A percentile compares a stretch with the other conserved stretches of the same genome.
Conservation (phyloP, 768 basidiomycete genomes). For the Strobilomyces confusus region DNA sequence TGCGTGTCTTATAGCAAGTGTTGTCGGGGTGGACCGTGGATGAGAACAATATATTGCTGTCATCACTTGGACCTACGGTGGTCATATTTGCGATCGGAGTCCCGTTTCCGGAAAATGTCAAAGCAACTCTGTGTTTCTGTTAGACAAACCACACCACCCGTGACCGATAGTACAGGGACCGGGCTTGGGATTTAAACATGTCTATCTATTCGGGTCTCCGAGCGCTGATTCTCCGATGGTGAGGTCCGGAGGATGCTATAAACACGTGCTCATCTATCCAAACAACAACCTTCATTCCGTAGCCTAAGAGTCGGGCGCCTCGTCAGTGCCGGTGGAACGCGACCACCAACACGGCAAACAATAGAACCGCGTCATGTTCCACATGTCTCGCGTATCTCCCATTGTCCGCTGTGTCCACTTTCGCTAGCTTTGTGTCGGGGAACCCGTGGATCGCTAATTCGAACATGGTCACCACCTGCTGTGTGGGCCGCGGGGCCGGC, state of each 20-base stretch:
- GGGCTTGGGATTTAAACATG: not conserved
- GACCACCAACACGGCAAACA: not conserved
- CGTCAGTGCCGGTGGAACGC: not conserved
- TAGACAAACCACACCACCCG: not conserved
- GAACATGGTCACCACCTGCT: not conserved
- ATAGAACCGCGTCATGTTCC: no score
- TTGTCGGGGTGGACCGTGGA: not conserved
- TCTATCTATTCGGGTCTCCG: not conserved
- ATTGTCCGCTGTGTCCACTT: no score
- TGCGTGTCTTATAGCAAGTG: not conserved
- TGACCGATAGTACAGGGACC: not conserved
- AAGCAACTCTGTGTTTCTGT: not conserved
- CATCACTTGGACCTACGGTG: conserved; percentile 1
- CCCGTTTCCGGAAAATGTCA: not conserved
- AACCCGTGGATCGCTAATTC: not conserved
- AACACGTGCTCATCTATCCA: not conserved
- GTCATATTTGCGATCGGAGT: not conserved
- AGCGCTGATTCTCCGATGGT: not conserved
- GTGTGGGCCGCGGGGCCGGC: not conserved
- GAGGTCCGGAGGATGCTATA: not conserved
- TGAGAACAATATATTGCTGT: not conserved
- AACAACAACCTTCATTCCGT: not conserved
- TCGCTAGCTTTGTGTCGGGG: not conserved
- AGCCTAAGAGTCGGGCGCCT: not conserved
- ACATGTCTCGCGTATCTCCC: not conserved